These are phyloP conservation scores for Cutaneotrichosporon spelunceum DNA, from an alignment of 1,284 basidiomycete species.

Conservation along the genomic window DNA sequence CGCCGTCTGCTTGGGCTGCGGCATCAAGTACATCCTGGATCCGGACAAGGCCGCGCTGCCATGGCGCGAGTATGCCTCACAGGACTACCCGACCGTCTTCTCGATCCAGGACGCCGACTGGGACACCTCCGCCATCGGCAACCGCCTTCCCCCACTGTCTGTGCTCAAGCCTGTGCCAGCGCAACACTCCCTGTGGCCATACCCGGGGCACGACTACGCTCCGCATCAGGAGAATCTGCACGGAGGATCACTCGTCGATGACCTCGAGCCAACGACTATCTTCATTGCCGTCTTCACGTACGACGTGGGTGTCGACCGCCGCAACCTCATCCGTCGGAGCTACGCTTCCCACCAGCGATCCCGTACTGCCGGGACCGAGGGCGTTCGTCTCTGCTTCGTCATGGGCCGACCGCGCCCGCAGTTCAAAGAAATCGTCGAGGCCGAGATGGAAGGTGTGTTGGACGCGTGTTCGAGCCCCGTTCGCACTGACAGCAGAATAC, in stretches of 20 bases:
- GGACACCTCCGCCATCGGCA: neutral
- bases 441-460: constrained; percentile 86
- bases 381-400: constrained; percentile 86
- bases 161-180: constrained; percentile 35
- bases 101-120: constrained; percentile 32
- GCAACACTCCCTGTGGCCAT: constrained; percentile 49
- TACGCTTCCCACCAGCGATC: constrained; percentile 81
- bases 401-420: constrained; percentile 78
- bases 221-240: constrained; percentile 30
- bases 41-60: constrained; percentile 92
- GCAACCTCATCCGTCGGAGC: constrained; percentile 84
- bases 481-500: constrained; percentile 60
- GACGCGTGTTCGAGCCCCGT: neutral
- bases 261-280: constrained; percentile 83
- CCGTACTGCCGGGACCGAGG: constrained; percentile 71
- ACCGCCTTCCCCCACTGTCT: constrained; percentile 10
- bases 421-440: constrained; percentile 72
- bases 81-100: constrained; percentile 51
- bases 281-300: constrained; percentile 89
- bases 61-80: constrained; percentile 88
- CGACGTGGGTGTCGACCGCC: constrained; percentile 77
- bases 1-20: constrained; percentile 21
- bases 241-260: constrained; percentile 51
- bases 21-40: constrained; percentile 87
- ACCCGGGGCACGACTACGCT: constrained; percentile 20